Evolutionary conservation across 1,284 basidiomycete genomes (phyloP).

Genomic region (Inonotus obliquus): DNA sequence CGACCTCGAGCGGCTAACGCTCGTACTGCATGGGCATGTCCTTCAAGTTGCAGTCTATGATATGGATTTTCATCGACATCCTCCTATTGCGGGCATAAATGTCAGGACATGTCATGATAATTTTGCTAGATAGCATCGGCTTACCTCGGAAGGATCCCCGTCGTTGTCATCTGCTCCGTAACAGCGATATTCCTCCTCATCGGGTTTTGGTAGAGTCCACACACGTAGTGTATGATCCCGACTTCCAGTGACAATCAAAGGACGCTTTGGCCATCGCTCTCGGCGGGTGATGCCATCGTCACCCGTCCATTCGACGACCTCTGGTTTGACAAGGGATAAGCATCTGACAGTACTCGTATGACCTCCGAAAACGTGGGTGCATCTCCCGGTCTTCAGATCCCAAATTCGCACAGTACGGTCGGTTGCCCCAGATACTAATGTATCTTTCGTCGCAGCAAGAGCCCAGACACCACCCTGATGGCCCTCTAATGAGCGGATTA

Average conservation of each 20-base stretch:
- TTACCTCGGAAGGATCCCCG: conserved; percentile 63
- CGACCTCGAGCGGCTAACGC: conserved; percentile 88
- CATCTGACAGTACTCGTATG: conserved; percentile 93
- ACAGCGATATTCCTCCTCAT: conserved; percentile 73
- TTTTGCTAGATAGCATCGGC: conserved; percentile 23
- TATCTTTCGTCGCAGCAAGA: conserved; percentile 77
- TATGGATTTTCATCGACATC: conserved; percentile 86
- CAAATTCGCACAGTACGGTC: conserved; percentile 93
- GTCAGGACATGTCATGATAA: conserved; percentile 2
- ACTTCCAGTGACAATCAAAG: conserved; percentile 91
- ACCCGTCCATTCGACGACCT: conserved; percentile 67
- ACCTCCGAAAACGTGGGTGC: conserved; percentile 88
- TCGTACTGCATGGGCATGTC: conserved; percentile 88
- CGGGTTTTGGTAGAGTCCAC: conserved; percentile 81
- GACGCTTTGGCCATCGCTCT: conserved; percentile 80
- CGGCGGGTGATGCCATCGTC: conserved; percentile 51
- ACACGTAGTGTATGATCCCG: conserved; percentile 87
- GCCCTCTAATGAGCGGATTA: conserved; percentile 73
- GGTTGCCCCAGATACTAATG: conserved; percentile 88
- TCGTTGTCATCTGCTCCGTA: conserved; percentile 65
- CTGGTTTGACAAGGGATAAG: conserved; percentile 85
- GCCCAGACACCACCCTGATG: conserved; percentile 98
- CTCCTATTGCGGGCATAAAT: conserved; percentile 36
- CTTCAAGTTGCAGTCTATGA: conserved; percentile 79
- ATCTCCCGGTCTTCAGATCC: conserved; percentile 76